A percentile compares a stretch with the other conserved stretches of the same genome.
Evolutionary conservation across 805 yeast species (phyloP).

Genomic region (Monosporozyma aerobia): DNA sequence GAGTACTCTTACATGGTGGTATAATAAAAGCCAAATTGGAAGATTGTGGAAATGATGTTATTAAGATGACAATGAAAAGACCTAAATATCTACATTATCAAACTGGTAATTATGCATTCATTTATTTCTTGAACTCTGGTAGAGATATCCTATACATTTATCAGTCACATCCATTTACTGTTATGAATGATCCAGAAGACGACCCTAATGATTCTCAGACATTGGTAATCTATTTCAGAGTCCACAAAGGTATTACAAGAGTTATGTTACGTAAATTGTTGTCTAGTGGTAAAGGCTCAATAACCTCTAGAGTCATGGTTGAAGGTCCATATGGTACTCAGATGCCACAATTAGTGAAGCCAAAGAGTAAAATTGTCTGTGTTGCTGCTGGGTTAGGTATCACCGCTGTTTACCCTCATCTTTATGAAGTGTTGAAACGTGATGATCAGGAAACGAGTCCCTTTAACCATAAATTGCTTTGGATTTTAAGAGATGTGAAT

Average conservation of each 20-base stretch:
- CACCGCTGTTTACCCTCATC: conserved; percentile 42
- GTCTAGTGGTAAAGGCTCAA: conserved; percentile 25
- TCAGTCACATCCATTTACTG: conserved; percentile 69
- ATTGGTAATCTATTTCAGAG: conserved; percentile 38
- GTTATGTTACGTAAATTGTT: conserved; percentile 30
- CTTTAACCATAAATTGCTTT: conserved; percentile 38
- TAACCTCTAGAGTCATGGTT: conserved; percentile 34
- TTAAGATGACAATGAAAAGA: conserved; percentile 33
- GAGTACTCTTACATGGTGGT: conserved; percentile 28
- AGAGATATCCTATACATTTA: conserved; percentile 39
- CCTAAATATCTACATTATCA: conserved; percentile 42
- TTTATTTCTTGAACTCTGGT: conserved; percentile 45
- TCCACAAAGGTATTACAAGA: conserved; percentile 50
- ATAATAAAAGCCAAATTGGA: conserved; percentile 16
- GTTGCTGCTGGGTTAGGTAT: conserved; percentile 48
- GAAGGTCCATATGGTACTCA: conserved; percentile 59
- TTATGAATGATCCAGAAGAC: conserved; percentile 33
- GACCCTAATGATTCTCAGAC: conserved; percentile 20
- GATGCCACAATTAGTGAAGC: conserved; percentile 29
- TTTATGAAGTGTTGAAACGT: conserved; percentile 19
- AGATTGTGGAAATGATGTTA: conserved; percentile 26
- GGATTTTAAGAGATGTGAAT: conserved; percentile 51
- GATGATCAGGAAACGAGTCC: conserved; percentile 6
- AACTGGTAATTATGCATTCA: conserved; percentile 50
- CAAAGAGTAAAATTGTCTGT: conserved; percentile 33